Evolutionary conservation across 2,329 filamentous ascomycete genomes (phyloP).

Genomic region (Phaeosphaeriaceae sp.): DNA sequence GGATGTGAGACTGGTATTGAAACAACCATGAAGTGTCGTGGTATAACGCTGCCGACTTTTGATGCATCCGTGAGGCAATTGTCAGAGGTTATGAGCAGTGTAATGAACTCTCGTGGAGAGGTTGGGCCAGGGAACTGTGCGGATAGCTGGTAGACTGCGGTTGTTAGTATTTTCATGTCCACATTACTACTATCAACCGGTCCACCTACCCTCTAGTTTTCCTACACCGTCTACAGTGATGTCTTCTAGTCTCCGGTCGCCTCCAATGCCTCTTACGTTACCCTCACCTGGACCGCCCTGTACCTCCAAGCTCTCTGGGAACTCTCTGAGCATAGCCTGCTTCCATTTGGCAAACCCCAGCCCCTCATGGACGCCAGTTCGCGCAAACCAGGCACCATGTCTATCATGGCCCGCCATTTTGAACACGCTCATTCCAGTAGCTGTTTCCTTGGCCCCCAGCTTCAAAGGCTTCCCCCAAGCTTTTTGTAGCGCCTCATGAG

Average conservation of each 20-base stretch:
- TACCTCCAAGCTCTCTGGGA: constrained; percentile 75
- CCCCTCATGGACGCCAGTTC: constrained; percentile 81
- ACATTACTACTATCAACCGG: neutral
- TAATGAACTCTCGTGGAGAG: constrained; percentile 85
- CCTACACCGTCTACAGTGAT: constrained; percentile 65
- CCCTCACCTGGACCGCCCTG: constrained; percentile 73
- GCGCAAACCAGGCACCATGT: constrained; percentile 87
- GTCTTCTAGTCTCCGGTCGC: constrained; percentile 75
- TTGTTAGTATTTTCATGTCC: constrained; percentile 6
- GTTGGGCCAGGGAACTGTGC: constrained; percentile 91
- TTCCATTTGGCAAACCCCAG: constrained; percentile 80
- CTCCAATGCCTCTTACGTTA: constrained; percentile 83
- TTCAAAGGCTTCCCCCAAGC: constrained; percentile 88
- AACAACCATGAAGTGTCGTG: constrained; percentile 81
- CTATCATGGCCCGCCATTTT: constrained; percentile 81
- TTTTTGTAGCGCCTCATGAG: constrained; percentile 70
- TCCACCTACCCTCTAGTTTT: constrained; percentile 64
- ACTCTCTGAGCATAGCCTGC: constrained; percentile 77
- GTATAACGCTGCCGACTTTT: constrained; percentile 49
- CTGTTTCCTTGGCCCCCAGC: constrained; percentile 73
- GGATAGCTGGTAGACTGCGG: constrained; percentile 79
- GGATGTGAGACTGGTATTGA: constrained; percentile 84
- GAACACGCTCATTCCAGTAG: constrained; percentile 76
- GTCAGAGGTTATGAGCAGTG: constrained; percentile 73
- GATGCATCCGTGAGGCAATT: constrained; percentile 58